These are phyloP conservation scores for Alternaria arborescens DNA, from an alignment of 2,329 filamentous ascomycete genomes.

Conservation along the genomic window DNA sequence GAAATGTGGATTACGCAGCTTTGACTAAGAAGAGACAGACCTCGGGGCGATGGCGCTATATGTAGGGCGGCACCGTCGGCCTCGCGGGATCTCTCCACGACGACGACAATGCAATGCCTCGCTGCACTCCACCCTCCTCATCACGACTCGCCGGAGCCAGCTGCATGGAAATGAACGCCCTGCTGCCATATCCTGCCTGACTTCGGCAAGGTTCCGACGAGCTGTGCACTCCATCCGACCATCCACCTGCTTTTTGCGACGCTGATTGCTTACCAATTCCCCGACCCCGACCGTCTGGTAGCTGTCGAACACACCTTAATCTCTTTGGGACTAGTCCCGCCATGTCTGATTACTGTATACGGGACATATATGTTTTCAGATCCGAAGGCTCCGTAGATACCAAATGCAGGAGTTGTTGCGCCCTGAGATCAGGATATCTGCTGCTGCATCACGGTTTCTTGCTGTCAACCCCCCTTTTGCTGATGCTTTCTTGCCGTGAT, in stretches of 20 bases:
- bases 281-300: slow-evolving; percentile 16
- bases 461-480: neutral
- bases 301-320: slow-evolving; percentile 20
- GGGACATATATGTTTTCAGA: slow-evolving; percentile 21
- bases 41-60: slow-evolving; percentile 18
- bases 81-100: slow-evolving; percentile 14
- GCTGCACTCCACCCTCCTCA: neutral
- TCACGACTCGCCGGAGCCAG: slow-evolving; percentile 4
- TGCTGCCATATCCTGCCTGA: slow-evolving; percentile 12
- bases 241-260: slow-evolving; percentile 14
- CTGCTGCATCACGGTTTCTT: slow-evolving; percentile 1
- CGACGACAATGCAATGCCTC: slow-evolving; percentile 3
- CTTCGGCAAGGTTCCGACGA: slow-evolving; percentile 23
- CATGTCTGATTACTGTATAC: slow-evolving; percentile 22
- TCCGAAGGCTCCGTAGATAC: slow-evolving; percentile 28
- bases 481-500: neutral
- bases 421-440: neutral
- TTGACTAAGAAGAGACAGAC: slow-evolving; percentile 28
- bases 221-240: slow-evolving; percentile 15
- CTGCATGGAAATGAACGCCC: slow-evolving; percentile 1
- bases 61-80: slow-evolving; percentile 15
- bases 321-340: slow-evolving; percentile 9
- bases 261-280: slow-evolving; percentile 31
- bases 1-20: slow-evolving; percentile 30
- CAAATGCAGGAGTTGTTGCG: slow-evolving; percentile 2